Base-by-base conservation (phyloP, 257 asterid species). In the Paulownia fortunei region DNA sequence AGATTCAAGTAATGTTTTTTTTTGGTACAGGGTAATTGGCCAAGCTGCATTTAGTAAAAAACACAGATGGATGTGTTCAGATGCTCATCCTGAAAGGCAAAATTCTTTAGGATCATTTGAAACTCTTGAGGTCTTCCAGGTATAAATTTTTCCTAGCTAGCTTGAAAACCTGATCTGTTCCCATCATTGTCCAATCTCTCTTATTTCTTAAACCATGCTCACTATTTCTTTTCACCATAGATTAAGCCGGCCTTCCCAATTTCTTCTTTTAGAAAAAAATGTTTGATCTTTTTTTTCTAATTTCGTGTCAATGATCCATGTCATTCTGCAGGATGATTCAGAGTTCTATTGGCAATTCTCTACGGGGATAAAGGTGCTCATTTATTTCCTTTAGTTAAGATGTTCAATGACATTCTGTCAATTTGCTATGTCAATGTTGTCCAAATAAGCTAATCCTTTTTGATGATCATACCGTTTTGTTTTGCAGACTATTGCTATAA, bases 401-500 rank as follows among this genome's bases (percentile, higher is more conserved):
- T 70, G 10, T 34, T 42, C 10, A 8, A 24, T 23, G n/a, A 44
- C 30, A 58, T 62, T 69, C 27, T 72, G 37, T 70, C n/a, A 58
- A 37, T 51, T 49, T 55, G 30, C 8, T 44, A 49, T 16, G 72
- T 62, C 32, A 37, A 2, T 39, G 24, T 62, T 15, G 23, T 52
- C 16, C 75, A 52, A 32, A 58, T 39, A 18, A 67, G 54, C 61
- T 82, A 18, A 82, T 37, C 56, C 18, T 15, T 41, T 73, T 61
- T 30, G 39, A 26, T 68, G 36, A 11, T 59, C 42, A n/a, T n/a
- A n/a, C n/a, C n/a, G n/a, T n/a, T n/a, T n/a, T n/a, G n/a, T n/a
- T n/a, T 76, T 80, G 79, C 94, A 94, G 99, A 92, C 99, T 58
- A 73, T 91, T 73, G 91, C 88, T 77, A 82, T 94, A 23, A 89